These are phyloP conservation scores for Vanderwaltozyma tropicalis DNA, from an alignment of 805 yeast genomes.

Conservation along the genomic window DNA sequence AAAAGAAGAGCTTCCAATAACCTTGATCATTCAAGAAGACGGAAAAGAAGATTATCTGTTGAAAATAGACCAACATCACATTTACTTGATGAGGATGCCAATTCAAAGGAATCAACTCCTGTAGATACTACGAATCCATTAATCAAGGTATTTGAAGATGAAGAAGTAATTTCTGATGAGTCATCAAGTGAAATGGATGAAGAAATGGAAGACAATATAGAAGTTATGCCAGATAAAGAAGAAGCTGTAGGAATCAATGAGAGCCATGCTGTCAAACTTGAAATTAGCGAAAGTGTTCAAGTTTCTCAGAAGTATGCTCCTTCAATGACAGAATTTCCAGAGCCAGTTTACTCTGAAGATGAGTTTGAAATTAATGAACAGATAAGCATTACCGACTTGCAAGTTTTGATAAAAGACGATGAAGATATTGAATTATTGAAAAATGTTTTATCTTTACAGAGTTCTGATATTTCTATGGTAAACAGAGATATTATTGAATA, in stretches of 20 bases:
- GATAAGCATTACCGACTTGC: conserved; percentile 35
- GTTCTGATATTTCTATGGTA: background rate
- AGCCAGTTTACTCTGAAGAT: conserved; percentile 44
- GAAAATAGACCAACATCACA: conserved; percentile 23
- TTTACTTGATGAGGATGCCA: conserved; percentile 21
- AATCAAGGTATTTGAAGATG: conserved; percentile 8
- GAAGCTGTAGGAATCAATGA: background rate
- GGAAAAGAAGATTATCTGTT: conserved; percentile 4
- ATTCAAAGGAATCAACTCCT: conserved; percentile 17
- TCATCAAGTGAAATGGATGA: conserved; percentile 8
- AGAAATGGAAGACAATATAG: conserved; percentile 8
- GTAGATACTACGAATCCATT: conserved; percentile 1
- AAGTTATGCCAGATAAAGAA: background rate
- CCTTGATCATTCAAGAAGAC: conserved; percentile 6
- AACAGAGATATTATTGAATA: conserved; percentile 8
- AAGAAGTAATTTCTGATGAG: conserved; percentile 7
- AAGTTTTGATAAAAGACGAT: conserved; percentile 51
- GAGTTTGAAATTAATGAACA: conserved; percentile 2
- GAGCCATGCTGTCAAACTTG: too few species aligned
- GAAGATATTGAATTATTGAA: conserved; percentile 58
- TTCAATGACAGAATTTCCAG: conserved; percentile 35
- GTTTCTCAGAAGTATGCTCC: conserved; percentile 37
- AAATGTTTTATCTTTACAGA: conserved; percentile 29
- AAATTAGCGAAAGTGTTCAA: background rate
- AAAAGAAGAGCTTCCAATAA: conserved; percentile 12